phyloP scores from a whole-genome alignment of 225 moss, liverwort and hornwort species.

The Climacium dendroides region DNA sequence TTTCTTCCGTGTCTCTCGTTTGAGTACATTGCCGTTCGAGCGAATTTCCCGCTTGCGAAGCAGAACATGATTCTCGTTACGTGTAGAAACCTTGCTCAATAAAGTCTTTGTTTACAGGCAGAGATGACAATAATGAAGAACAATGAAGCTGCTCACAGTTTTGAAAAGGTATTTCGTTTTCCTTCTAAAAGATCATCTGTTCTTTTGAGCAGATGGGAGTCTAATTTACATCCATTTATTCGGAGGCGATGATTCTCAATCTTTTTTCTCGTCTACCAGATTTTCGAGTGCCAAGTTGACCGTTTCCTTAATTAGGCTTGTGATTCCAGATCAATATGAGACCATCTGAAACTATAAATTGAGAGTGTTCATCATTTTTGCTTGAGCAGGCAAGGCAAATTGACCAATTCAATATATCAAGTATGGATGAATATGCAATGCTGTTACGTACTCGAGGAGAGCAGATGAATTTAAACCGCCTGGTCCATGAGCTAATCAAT shows the following conservation, averaged over 20 bases:
- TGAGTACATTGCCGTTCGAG: neutral
- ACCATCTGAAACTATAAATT: neutral
- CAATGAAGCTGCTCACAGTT: slow-evolving; percentile 67
- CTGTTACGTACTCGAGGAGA: slow-evolving; percentile 56
- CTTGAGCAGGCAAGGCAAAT: slow-evolving; percentile 68
- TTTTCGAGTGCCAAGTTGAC: neutral
- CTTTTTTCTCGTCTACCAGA: neutral
- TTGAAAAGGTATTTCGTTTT: slow-evolving; percentile 57
- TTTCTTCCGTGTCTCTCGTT: neutral
- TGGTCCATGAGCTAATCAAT: slow-evolving; percentile 77
- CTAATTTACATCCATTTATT: neutral
- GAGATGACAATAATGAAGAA: slow-evolving; percentile 65
- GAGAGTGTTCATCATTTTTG: neutral
- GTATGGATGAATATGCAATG: slow-evolving; percentile 98
- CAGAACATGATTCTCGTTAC: neutral
- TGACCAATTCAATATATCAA: slow-evolving; percentile 69
- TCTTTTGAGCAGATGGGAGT: neutral
- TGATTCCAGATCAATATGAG: neutral
- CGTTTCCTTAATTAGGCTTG: neutral
- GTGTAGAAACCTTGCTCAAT: neutral
- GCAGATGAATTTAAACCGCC: slow-evolving; percentile 68
- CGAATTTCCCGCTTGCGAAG: neutral
- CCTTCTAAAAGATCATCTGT: neutral
- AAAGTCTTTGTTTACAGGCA: slow-evolving; percentile 31
- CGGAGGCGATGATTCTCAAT: neutral